Percentiles rank a stretch among this genome's conserved stretches.
These are phyloP conservation scores for Coemansia erecta DNA, from an alignment of 192 early-diverging fungal species.

Conservation along the genomic window DNA sequence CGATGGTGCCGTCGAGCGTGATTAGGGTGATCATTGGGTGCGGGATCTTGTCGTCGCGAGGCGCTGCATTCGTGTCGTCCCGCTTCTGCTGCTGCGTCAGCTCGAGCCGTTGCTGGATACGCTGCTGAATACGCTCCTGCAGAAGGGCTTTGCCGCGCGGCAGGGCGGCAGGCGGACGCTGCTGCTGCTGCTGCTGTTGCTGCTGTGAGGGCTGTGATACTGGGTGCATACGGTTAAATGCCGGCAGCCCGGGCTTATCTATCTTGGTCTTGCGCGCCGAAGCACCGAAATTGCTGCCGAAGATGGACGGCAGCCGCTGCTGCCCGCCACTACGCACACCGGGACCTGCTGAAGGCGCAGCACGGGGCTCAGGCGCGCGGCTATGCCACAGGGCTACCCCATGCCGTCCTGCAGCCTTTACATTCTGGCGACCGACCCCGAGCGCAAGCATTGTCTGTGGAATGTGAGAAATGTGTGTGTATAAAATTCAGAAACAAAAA, in stretches of 20 bases:
- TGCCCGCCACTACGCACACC: too few relatives aligned
- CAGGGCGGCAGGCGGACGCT: neutral
- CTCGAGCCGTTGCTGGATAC: constrained; percentile 13
- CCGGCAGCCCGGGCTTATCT: too few relatives aligned
- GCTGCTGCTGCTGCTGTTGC: too few relatives aligned
- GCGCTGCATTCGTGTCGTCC: constrained; percentile 8
- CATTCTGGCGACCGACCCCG: neutral
- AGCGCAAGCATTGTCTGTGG: neutral
- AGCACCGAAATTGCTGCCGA: too few relatives aligned
- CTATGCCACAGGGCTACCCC: neutral
- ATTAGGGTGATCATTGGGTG: constrained; percentile 29
- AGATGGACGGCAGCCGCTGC: too few relatives aligned
- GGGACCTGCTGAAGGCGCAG: too few relatives aligned
- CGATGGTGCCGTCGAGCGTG: constrained; percentile 9
- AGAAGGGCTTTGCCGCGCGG: constrained; percentile 12
- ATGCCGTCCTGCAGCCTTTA: neutral
- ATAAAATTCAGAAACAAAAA: neutral
- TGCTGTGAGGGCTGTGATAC: too few relatives aligned
- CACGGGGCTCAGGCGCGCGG: too few relatives aligned
- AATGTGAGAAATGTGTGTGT: neutral
- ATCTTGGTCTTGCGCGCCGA: too few relatives aligned
- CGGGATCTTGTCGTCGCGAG: constrained; percentile 38
- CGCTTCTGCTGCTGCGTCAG: neutral
- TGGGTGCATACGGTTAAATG: too few relatives aligned
- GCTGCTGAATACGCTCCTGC: constrained; percentile 9